Percentiles rank a stretch among this genome's conserved stretches.
Evolutionary conservation across 1,139 yeast species (phyloP).

Genomic region (Kodamaea anthophila): DNA sequence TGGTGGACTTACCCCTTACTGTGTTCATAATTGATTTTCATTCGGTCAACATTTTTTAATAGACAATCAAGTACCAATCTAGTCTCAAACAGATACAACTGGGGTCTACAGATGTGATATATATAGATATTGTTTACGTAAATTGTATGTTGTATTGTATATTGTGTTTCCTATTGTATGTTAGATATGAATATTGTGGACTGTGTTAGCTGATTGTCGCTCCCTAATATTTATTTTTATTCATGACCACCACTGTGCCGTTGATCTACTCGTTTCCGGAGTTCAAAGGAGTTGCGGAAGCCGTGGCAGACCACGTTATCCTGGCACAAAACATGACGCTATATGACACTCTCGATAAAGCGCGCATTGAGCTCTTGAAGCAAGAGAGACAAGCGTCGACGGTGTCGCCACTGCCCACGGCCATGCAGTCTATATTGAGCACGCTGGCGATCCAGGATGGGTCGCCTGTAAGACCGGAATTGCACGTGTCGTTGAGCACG

Average conservation of each 20-base stretch:
- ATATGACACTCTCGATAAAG: constrained; percentile 40
- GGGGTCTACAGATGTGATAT: too few species aligned
- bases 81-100: too few species aligned
- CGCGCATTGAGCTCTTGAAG: constrained; percentile 26
- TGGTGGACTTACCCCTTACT: too few species aligned
- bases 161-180: too few species aligned
- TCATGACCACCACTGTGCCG: constrained; percentile 92
- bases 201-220: too few species aligned
- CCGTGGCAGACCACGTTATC: constrained; percentile 85
- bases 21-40: too few species aligned
- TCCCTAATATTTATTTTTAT: neutral
- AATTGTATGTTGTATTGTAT: too few species aligned
- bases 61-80: too few species aligned
- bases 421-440: constrained; percentile 3
- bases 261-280: constrained; percentile 87
- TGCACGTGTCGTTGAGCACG: constrained; percentile 5
- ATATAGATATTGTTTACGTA: too few species aligned
- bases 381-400: constrained; percentile 11
- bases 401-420: constrained; percentile 5
- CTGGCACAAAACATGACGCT: constrained; percentile 72
- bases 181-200: too few species aligned
- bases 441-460: constrained; percentile 3
- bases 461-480: constrained; percentile 1
- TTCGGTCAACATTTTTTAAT: too few species aligned
- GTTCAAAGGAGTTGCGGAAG: constrained; percentile 85